Evolutionary conservation across 139 green algal genomes (phyloP), one percentile per base, ranked within the genome.

Genomic region (Nannochloris sp.): DNA sequence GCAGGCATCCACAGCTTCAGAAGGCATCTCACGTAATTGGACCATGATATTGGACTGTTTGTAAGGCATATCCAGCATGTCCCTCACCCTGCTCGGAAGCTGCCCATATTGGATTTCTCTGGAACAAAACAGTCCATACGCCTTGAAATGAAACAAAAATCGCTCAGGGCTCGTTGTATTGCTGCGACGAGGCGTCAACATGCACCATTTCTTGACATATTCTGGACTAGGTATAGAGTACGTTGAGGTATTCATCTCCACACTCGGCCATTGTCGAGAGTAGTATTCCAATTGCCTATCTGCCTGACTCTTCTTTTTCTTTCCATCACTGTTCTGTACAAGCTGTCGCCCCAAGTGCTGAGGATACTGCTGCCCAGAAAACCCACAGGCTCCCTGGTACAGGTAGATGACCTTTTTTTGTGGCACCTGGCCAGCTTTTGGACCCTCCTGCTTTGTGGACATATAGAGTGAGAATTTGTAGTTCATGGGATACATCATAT

Each of bases 141-240:
- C 68, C 51, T 83, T 83, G 40, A 83, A 70, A n/a, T 81, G 75
- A 61, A 83, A 83, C 44, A 31, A 48, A 50, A 80, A 82, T 3
- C 59, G 59, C 64, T 44, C 9, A 16, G 44, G 57, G 8, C 50
- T 59, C 2, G 21, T 70, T 40, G 34, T 40, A 40, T 11, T 11
- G 34, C 0, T 40, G 8, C 7, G 34, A 40, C 34, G 34, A 11
- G 34, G 34, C 4, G 34, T 40, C 34, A 40, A 14, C 23, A 66
- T 48, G 2, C 62, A 64, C 66, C 75, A 82, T 31, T 57, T 62
- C 0, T 27, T 4, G 1, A 61, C 70, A 40, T 43, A 24, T 5
- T 49, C 19, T 19, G 73, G 48, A 4, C 53, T 40, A 10, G 67
- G 73, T 43, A 83, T 83, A 24, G 75, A 64, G 36, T 80, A 83